These are phyloP conservation scores for Hypoxylon fuscum DNA, from an alignment of 495 filamentous ascomycete species.

Conservation along the genomic window DNA sequence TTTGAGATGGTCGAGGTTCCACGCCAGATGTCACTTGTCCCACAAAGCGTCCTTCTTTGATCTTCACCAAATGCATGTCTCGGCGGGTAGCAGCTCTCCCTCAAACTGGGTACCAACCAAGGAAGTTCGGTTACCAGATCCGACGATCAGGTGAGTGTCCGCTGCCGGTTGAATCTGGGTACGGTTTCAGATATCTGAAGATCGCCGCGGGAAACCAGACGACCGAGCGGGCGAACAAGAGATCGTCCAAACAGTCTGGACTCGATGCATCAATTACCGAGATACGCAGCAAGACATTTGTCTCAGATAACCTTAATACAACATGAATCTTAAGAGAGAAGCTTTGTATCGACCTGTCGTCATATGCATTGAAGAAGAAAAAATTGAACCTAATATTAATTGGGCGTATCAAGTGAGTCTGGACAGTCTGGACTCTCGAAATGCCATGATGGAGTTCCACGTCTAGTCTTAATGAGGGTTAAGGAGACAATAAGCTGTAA, in stretches of 20 bases:
- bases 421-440: too few species aligned
- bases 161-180: slow-evolving; percentile 15
- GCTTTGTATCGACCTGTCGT: background rate
- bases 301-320: slow-evolving; percentile 36
- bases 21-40: slow-evolving; percentile 12
- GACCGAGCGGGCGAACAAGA: slow-evolving; percentile 21
- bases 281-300: slow-evolving; percentile 21
- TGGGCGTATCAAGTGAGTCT: background rate
- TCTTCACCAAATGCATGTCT: slow-evolving; percentile 15
- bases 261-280: slow-evolving; percentile 18
- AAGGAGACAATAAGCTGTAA: too few species aligned
- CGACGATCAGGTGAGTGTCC: slow-evolving; percentile 14
- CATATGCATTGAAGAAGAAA: slow-evolving; percentile 1
- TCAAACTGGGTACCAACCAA: background rate
- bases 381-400: slow-evolving; percentile 7
- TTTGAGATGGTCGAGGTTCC: slow-evolving; percentile 5
- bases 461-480: too few species aligned
- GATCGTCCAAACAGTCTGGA: slow-evolving; percentile 18
- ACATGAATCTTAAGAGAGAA: background rate
- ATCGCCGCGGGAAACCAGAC: slow-evolving; percentile 16
- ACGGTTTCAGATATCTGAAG: slow-evolving; percentile 26
- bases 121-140: slow-evolving; percentile 20
- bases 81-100: background rate
- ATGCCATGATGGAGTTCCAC: too few species aligned
- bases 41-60: slow-evolving; percentile 6